These are phyloP conservation scores for Mortierella sp. DNA, from an alignment of 371 early-diverging fungal species.

Conservation along the genomic window DNA sequence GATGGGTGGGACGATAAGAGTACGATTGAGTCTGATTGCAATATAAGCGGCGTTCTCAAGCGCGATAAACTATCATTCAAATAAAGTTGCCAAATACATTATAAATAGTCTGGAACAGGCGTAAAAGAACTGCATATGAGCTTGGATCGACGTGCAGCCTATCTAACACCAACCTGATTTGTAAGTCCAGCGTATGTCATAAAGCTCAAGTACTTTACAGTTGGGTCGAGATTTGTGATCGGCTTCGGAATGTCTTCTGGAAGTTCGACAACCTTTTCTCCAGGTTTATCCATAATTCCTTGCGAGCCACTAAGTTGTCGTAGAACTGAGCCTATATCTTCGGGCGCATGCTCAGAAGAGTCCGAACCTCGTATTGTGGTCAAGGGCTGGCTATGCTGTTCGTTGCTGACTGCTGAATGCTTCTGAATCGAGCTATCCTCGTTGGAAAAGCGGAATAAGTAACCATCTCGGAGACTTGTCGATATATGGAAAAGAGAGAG, in stretches of 20 bases:
- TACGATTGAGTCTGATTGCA: conserved; percentile 26
- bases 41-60: conserved; percentile 10
- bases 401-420: background rate
- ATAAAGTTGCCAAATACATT: background rate
- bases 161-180: conserved; percentile 34
- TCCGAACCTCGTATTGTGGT: background rate
- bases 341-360: background rate
- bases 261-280: background rate
- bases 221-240: conserved; percentile 14
- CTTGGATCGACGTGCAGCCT: too few relatives aligned
- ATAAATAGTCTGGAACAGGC: background rate
- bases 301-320: background rate
- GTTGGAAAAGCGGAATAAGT: background rate
- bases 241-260: conserved; percentile 18
- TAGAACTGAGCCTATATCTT: background rate
- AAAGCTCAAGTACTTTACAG: conserved; percentile 26
- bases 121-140: background rate
- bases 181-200: conserved; percentile 46
- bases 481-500: conserved; percentile 6
- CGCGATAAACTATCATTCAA: conserved; percentile 15
- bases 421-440: background rate
- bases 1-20: conserved; percentile 50
- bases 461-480: background rate
- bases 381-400: background rate
- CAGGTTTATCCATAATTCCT: background rate